phyloP scores from a whole-genome alignment of 768 basidiomycete genomes.

The Podaxis rugospora region DNA sequence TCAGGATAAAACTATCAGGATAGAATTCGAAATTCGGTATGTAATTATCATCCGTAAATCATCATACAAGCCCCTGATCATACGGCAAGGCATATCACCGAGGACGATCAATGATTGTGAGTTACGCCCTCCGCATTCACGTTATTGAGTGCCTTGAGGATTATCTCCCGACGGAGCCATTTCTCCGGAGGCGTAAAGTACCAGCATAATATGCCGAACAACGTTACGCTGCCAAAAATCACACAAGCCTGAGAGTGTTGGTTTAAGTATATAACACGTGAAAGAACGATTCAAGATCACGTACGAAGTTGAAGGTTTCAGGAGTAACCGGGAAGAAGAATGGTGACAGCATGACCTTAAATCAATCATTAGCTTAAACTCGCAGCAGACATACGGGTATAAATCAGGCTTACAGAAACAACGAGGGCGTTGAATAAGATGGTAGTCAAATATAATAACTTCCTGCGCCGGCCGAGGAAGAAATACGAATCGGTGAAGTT shows the following conservation, averaged over 20 bases:
- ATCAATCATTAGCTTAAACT: slow-evolving; percentile 10
- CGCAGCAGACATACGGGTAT: slow-evolving; percentile 1
- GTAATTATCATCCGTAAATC: not conserved
- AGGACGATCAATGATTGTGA: slow-evolving; percentile 1
- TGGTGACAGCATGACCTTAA: slow-evolving; percentile 77
- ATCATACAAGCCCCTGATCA: not conserved
- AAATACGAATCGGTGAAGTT: slow-evolving; percentile 73
- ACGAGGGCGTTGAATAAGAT: slow-evolving; percentile 70
- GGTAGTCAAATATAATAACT: slow-evolving; percentile 65
- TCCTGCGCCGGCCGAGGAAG: slow-evolving; percentile 60
- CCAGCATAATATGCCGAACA: slow-evolving; percentile 76
- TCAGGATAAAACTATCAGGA: not conserved
- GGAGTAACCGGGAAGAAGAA: slow-evolving; percentile 82
- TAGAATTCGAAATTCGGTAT: not conserved
- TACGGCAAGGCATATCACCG: not conserved
- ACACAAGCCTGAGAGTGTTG: slow-evolving; percentile 51
- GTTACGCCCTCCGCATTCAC: slow-evolving; percentile 13
- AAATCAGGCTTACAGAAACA: slow-evolving; percentile 52
- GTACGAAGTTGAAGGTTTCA: slow-evolving; percentile 80
- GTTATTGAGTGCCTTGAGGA: slow-evolving; percentile 44
- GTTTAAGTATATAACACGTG: not conserved
- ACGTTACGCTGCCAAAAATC: slow-evolving; percentile 74
- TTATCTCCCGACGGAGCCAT: slow-evolving; percentile 70
- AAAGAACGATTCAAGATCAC: slow-evolving; percentile 22
- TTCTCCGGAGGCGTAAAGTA: slow-evolving; percentile 74